Evolutionary conservation across 2,329 filamentous ascomycete species (phyloP).

Genomic region (Colletotrichum navitas): DNA sequence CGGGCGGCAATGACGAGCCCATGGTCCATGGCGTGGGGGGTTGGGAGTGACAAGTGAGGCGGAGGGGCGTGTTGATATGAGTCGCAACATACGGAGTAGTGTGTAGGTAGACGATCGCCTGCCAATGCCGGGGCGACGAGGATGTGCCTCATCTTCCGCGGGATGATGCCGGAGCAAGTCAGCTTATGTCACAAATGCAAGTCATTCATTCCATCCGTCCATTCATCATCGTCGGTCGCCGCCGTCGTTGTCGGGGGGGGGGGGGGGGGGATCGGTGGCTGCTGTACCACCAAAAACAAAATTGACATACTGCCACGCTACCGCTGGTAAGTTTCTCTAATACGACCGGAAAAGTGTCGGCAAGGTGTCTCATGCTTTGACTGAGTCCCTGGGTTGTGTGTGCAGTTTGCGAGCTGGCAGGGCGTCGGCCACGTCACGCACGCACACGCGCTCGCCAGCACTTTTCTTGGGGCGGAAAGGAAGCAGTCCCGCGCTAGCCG

Average conservation of each 20-base stretch:
- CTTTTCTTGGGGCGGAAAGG: not conserved
- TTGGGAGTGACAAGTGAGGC: not conserved
- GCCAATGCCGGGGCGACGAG: not conserved
- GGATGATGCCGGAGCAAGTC: slow-evolving; percentile 20
- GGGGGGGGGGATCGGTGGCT: not conserved
- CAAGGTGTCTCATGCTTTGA: not conserved
- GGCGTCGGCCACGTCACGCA: slow-evolving; percentile 16
- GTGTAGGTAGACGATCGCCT: not conserved
- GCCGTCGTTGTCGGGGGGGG: not conserved
- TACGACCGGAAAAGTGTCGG: not conserved
- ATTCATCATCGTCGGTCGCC: not conserved
- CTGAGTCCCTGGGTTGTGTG: not conserved
- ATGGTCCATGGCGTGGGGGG: not conserved
- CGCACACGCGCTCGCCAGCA: not conserved
- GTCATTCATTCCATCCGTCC: slow-evolving; percentile 30
- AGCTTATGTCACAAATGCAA: slow-evolving; percentile 38
- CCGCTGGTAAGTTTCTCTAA: not conserved
- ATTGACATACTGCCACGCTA: not conserved
- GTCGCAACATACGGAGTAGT: too few relatives aligned
- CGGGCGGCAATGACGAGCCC: not conserved
- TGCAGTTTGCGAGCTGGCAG: not conserved
- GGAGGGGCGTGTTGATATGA: not conserved
- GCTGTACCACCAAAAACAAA: not conserved
- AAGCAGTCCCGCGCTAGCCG: slow-evolving; percentile 9
- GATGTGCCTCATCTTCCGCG: not conserved